Base-by-base conservation (phyloP, 2,329 filamentous ascomycete genomes). In the Akanthomyces lecanii region DNA sequence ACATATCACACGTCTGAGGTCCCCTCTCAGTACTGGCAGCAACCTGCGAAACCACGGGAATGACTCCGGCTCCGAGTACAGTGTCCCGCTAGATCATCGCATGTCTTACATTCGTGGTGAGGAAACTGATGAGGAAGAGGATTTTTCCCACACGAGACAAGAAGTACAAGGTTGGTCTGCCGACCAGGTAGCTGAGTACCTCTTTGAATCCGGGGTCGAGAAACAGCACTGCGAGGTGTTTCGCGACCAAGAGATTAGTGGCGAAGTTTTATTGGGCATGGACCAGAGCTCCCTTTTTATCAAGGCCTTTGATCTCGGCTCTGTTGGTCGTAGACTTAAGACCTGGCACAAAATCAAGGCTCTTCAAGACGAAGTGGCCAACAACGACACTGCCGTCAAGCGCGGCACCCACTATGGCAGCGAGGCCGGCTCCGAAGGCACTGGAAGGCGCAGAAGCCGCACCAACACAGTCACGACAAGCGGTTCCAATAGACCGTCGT, bases 261-360 rank as follows among this genome's bases (percentile, higher is more conserved):
- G 95, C 55, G 93, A 98, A 70, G 94, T 98, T 4, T 78, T 99
- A 45, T 78, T 99, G 59, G 91, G 91, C 60, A 96, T 98, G 91
- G 92, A 97, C 70, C 94, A 97, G 77, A 91, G 91, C 63, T 96
- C 95, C 45, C 82, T 98, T 18, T 96, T 97, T 73, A 89, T 98
- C 79, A 97, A 97, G 72, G 93, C 95, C 53, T 96, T 97, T 69
- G 91, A 97, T 68, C 82, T 98, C 67, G 94, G 94, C 21, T 91
- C 93, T 3, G 93, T 98, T 68, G 94, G 94, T 10, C 85, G 91
- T 63, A 85, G 94, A 65, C 78, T 98, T 65, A 96, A 96, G 75
- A 97, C 93, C 2, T 98, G 94, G 94, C 92, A 97, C 76, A 97
- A 95, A 76, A 93, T 98, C 74, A 96, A 96, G 75, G 81, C 86